Base-by-base conservation (phyloP, 176 grass and related monocot genomes). In the Puya raimondii region DNA sequence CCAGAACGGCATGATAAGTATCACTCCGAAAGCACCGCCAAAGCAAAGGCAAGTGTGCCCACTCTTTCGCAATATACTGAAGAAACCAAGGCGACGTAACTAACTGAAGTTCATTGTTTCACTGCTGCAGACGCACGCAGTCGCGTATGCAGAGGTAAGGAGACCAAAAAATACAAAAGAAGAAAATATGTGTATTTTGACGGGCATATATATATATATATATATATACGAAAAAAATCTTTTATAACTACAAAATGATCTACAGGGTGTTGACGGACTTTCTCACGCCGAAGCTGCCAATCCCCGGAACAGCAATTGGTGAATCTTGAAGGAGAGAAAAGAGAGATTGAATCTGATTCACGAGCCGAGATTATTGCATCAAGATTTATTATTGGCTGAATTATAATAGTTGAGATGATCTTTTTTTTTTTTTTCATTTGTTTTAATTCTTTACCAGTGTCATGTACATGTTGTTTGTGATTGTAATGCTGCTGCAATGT, bases 11-110 rank as follows among this genome's bases (percentile, higher is more conserved):
- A 68, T 49, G 53, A 53, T 57, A 21, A 51, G 48, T 13, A 50
- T 77, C 1, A 50, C 65, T 66, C 10, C 47, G 13, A 79, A 15
- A 49, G 71, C 23, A 9, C 67, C 23, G 17, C 73, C 80, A 27
- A 79, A 64, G 74, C 79, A 91, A 86, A 88, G 78, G 78, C 80
- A 80, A 88, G 82, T 84, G 23, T 84, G 80, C 48, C 63, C 78
- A 51, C 52, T 88, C 74, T 78, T 88, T 1, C 42, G 78, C 64
- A 85, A 78, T 80, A 88, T 88, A 82, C 66, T 72, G 10, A 84
- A 75, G 79, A 96, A 70, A 79, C 15, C 49, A 26, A 48, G 70
- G 66, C 51, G 74, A 70, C 80, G 50, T 33, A 58, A 88, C 64
- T 82, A 73, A 86, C 74, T 89, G 78, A 59, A 27, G 27, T 85